Conservation (phyloP, 768 basidiomycete genomes). For the Tricholoma bakamatsutake region DNA sequence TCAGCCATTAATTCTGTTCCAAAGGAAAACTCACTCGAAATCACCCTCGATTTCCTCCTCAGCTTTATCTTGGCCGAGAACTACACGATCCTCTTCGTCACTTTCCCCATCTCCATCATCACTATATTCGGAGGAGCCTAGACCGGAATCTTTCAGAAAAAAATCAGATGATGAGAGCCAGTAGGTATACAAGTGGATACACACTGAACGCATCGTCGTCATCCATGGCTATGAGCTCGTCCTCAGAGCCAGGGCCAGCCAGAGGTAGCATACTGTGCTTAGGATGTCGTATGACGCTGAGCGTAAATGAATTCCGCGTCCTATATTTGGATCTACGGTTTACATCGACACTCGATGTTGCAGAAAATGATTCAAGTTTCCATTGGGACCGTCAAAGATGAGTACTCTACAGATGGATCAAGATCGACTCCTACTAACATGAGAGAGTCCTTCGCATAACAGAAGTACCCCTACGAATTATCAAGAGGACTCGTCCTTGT, state of each 20-base stretch:
- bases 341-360: too few species aligned
- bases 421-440: too few species aligned
- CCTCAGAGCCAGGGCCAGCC: background rate
- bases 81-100: constrained; percentile 11
- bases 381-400: too few species aligned
- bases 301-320: too few species aligned
- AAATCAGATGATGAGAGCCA: background rate
- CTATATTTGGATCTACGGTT: too few species aligned
- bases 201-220: background rate
- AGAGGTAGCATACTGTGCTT: background rate
- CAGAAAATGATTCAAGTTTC: too few species aligned
- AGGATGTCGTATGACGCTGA: too few species aligned
- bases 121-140: constrained; percentile 3
- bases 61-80: constrained; percentile 23
- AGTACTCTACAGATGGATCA: too few species aligned
- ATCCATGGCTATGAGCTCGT: background rate
- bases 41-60: constrained; percentile 53
- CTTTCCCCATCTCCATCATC: constrained; percentile 10
- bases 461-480: too few species aligned
- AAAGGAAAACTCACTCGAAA: constrained; percentile 39
- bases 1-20: background rate
- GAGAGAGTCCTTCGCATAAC: too few species aligned
- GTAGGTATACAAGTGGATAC: background rate
- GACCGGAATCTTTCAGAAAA: constrained; percentile 6
- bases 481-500: too few species aligned